Evolutionary conservation across 805 yeast species (phyloP), one percentile per base, ranked within the genome.

Genomic region (Sungouiozyma ichnusensis): DNA sequence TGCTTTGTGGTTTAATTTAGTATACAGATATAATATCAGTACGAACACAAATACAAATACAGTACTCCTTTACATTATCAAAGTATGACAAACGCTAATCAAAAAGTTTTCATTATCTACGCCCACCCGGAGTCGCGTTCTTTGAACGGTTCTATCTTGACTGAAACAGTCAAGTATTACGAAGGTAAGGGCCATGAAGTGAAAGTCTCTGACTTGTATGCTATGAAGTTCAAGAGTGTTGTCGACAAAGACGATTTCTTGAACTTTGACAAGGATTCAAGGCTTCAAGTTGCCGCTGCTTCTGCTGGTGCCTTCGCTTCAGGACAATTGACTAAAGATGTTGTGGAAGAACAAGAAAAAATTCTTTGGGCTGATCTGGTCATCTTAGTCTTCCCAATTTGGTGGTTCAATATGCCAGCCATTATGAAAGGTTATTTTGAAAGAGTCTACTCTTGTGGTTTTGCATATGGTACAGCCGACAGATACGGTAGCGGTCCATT

Each of bases 371-470:
- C 60, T 9, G 63, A 58, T 39, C n/a, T 43, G 6, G 45, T 58
- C 9, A 46, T 59, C 19, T 48, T 56, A 29, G 55, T 48, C 33
- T 57, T 57, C 45, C 62, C 63, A 16, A 15, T 55, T 2, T 59
- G 63, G 63, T 59, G 63, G 63, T 57, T 44, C 40, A 31, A 46
- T 4, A 47, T 58, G 57, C 63, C 60, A 13, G 60, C 62, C n/a
- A 57, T 57, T 29, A 38, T 58, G 19, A 59, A 54, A 33, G 62
- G 63, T 13, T 58, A 61, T 58, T 38, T 58, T 20, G 62, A 56
- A 4, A 46, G 62, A 18, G 61, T 54, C 15, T 51, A 35, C 36
- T 41, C 56, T 3, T 46, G 40, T 36, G 59, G 55, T 9, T 47
- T 50, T 14, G 61, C 50, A 14, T 56, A 55, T 24, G 58, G 57